Evolutionary conservation across 2,329 filamentous ascomycete genomes (phyloP).

Genomic region (Aureobasidium leucospermi): DNA sequence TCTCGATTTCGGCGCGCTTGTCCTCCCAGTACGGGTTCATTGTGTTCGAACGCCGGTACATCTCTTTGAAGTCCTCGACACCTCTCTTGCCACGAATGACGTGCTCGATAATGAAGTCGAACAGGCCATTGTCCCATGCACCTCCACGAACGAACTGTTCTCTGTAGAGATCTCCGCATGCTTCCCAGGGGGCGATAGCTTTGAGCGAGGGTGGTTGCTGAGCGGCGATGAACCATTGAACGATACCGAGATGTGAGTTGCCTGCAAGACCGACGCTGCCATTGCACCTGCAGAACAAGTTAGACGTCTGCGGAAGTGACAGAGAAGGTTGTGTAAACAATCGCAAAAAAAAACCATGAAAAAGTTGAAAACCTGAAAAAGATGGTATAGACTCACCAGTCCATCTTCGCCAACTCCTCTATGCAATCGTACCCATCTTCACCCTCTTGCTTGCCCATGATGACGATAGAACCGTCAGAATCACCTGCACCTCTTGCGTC

Average conservation of each 20-base stretch:
- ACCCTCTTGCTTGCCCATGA: slow-evolving; percentile 37
- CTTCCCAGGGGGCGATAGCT: slow-evolving; percentile 42
- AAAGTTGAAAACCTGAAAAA: too few species aligned
- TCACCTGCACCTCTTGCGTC: slow-evolving; percentile 25
- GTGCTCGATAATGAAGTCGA: slow-evolving; percentile 16
- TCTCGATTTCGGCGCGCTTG: slow-evolving; percentile 14
- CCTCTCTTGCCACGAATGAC: slow-evolving; percentile 15
- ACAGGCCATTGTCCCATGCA: background rate
- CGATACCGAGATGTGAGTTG: slow-evolving; percentile 37
- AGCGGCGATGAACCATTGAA: slow-evolving; percentile 36
- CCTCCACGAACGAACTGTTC: slow-evolving; percentile 41
- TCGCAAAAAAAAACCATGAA: too few species aligned
- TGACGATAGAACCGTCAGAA: slow-evolving; percentile 28
- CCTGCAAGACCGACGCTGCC: slow-evolving; percentile 38
- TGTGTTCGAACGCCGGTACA: slow-evolving; percentile 9
- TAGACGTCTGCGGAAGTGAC: too few species aligned
- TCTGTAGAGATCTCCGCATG: slow-evolving; percentile 39
- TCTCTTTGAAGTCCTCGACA: slow-evolving; percentile 15
- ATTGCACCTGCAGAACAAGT: slow-evolving; percentile 26
- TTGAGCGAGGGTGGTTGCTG: slow-evolving; percentile 35
- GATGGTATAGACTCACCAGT: slow-evolving; percentile 25
- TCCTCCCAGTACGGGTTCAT: slow-evolving; percentile 16
- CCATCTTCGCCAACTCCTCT: slow-evolving; percentile 34
- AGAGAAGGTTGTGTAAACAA: too few species aligned
- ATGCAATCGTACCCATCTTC: slow-evolving; percentile 41